Base-by-base conservation (phyloP, 116 monocot species). In the Iris pallida region DNA sequence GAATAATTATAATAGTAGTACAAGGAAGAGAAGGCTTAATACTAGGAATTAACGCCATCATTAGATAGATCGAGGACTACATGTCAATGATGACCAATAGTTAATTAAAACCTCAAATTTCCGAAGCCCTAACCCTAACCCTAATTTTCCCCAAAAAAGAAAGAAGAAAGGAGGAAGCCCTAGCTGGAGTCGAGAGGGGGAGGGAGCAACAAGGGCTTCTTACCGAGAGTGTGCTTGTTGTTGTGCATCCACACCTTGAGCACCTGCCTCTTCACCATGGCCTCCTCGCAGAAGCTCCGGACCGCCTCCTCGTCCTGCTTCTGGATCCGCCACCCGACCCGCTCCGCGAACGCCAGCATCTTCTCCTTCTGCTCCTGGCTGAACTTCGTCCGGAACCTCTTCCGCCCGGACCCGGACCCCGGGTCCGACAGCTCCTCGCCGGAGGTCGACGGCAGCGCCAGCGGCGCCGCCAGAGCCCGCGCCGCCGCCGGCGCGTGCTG, bases 241-340 rank as follows among this genome's bases (percentile, higher is more conserved):
- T 94, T 94, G 83, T 94, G 94, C 94, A 94, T 94, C 90, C 94
- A 94, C 4, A 94, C 94, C 83, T 94, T 94, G 53, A 94, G 80
- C 8, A 94, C 94, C 42, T 90, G 90, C 20, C 90, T 65, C 70
- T 85, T 87, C 51, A 94, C 81, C 14, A 69, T 47, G 7, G 71
- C 54, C 75, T 97, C 97, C 16, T 82, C 48, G 79, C 97, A 97
- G 87, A 97, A 97, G 81, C 90, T 77, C 74, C 87, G 92, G 64
- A 97, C 92, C 2, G 82, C 87, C 4, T 51, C 74, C 64, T 94
- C 94, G 53, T 94, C 97, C 55, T 87, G 86, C 87, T 90, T 97
- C 83, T 97, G 92, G 66, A 97, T 83, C 68, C 97, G 68, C 97
- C 97, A 94, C 55, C 94, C 94, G 1, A 94, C 44, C 57, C 78